Evolutionary conservation across 176 grass and related monocot species (phyloP).

Genomic region (Tillandsia leiboldiana): DNA sequence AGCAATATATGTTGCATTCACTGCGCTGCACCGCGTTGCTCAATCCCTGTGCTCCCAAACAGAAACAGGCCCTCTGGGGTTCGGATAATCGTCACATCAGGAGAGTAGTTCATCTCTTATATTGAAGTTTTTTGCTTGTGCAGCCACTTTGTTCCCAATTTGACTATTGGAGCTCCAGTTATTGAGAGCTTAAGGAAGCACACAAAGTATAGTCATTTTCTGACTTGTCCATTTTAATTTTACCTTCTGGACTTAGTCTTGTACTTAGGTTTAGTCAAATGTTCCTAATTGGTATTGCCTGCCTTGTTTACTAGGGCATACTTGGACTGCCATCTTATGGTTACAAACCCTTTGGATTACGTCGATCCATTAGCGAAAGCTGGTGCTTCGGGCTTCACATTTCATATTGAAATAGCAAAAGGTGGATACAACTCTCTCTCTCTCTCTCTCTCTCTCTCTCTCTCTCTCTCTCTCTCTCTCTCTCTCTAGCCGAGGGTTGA

Average conservation of each 20-base stretch:
- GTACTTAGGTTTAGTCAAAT: background rate
- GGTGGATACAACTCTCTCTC: constrained; percentile 30
- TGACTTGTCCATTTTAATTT: constrained; percentile 5
- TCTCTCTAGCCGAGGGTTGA: background rate
- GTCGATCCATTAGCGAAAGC: constrained; percentile 72
- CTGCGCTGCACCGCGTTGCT: background rate
- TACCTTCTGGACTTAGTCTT: background rate
- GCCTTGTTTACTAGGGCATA: constrained; percentile 50
- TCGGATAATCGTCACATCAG: background rate
- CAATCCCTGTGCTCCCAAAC: background rate
- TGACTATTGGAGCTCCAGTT: constrained; percentile 83
- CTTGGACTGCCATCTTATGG: constrained; percentile 99
- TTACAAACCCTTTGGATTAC: constrained; percentile 88
- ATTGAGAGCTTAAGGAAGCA: constrained; percentile 88
- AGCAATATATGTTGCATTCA: background rate
- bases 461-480: constrained; percentile 1
- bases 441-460: background rate
- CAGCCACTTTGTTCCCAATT: constrained; percentile 95
- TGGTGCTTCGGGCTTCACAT: constrained; percentile 95
- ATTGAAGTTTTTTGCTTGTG: constrained; percentile 10
- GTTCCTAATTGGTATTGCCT: background rate
- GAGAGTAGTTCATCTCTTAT: background rate
- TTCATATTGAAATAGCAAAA: constrained; percentile 87
- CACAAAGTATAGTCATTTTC: constrained; percentile 52
- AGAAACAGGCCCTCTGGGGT: background rate